Conservation (phyloP, 257 asterid species). For the Solanum clarkiae region DNA sequence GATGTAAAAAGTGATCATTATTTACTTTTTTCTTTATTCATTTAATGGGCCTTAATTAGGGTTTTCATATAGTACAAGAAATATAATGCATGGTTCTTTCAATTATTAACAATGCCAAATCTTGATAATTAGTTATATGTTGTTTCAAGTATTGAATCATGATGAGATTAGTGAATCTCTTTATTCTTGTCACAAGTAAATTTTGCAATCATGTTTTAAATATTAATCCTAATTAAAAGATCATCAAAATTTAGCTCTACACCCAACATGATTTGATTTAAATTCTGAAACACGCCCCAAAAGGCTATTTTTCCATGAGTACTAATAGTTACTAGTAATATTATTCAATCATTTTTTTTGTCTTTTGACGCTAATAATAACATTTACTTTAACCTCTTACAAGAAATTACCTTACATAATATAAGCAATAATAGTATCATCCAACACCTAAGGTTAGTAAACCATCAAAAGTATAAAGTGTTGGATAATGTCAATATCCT, state of each 20-base stretch:
- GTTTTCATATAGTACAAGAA: background rate
- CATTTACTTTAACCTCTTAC: background rate
- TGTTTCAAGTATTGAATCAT: background rate
- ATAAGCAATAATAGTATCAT: background rate
- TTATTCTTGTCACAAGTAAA: background rate
- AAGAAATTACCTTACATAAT: background rate
- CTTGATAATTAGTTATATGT: background rate
- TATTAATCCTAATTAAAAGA: background rate
- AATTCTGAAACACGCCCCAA: background rate
- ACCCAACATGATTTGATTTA: background rate
- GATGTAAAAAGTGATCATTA: constrained; percentile 9
- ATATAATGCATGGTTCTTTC: background rate
- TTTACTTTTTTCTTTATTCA: background rate
- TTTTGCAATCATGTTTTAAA: background rate
- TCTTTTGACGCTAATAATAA: background rate
- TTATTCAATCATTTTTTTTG: background rate
- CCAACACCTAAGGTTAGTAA: background rate
- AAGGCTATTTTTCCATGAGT: background rate
- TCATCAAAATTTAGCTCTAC: background rate
- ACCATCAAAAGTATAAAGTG: background rate
- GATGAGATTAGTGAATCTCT: background rate
- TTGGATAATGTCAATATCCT: too few relatives aligned
- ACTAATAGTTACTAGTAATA: background rate
- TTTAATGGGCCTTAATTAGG: background rate
- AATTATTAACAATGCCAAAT: background rate